These are phyloP conservation scores for Neonothopanus nambi DNA, from an alignment of 1,284 basidiomycete species.

Conservation along the genomic window DNA sequence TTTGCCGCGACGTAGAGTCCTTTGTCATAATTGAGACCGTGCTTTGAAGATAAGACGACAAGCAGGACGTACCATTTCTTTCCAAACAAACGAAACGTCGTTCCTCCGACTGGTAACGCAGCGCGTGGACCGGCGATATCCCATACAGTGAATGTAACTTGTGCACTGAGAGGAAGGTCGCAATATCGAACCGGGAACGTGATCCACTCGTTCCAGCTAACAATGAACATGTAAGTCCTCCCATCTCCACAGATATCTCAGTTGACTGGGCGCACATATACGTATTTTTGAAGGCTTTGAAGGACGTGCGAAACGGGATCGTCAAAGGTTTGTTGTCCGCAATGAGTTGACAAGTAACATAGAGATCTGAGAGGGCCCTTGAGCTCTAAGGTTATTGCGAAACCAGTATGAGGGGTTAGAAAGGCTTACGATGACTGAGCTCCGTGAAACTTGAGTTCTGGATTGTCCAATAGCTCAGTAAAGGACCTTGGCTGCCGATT, in stretches of 20 bases:
- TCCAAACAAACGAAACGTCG: constrained; percentile 88
- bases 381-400: constrained; percentile 28
- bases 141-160: constrained; percentile 94
- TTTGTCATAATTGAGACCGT: constrained; percentile 30
- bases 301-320: constrained; percentile 87
- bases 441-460: constrained; percentile 78
- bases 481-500: constrained; percentile 67
- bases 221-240: constrained; percentile 4
- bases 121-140: constrained; percentile 83
- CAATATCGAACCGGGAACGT: constrained; percentile 89
- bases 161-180: constrained; percentile 85
- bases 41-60: neutral
- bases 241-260: no score
- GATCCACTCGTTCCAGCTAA: constrained; percentile 96
- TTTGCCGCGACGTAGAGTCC: constrained; percentile 88
- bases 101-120: constrained; percentile 83
- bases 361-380: constrained; percentile 86
- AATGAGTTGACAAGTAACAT: constrained; percentile 88
- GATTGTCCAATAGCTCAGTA: constrained; percentile 76
- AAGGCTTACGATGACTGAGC: constrained; percentile 72
- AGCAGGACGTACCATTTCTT: constrained; percentile 73
- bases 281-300: constrained; percentile 86
- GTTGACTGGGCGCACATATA: constrained; percentile 60
- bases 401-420: constrained; percentile 8
- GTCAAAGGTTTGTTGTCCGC: constrained; percentile 93